Evolutionary conservation across 2,329 filamentous ascomycete species (phyloP), one percentile per base, ranked within the genome.

Genomic region (Cytospora chrysosperma): DNA sequence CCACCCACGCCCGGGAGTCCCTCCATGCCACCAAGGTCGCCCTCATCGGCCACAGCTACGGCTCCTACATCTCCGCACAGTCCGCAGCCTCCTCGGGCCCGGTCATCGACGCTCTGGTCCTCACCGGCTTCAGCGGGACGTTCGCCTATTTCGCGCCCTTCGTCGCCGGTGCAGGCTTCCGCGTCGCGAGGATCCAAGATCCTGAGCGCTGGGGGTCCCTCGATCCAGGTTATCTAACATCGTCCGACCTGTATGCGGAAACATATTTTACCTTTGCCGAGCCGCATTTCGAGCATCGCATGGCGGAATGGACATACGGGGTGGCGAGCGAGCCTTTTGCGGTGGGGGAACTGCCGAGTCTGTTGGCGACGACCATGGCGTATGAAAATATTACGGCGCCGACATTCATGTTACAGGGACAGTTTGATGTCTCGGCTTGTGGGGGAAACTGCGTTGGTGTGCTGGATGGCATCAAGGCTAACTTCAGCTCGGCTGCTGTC

Each of bases 11-110:
- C 28, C 69, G 68, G n/a, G 47, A 63, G 40, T 34, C 64, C 10
- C 43, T 55, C 15, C 65, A 67, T 6, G 69, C 71, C n/a, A 68
- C 63, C 27, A 71, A 71, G 28, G 63, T 72, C n/a, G 71, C 67
- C 1, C 71, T 73, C 21, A 55, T 73, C 3, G 72, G 72, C 37
- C 72, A 73, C 57, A 73, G 72, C 60, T 73, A 73, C 63, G 72
- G 72, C 51, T 67, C 72, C 0, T 73, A 72, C 63, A 52, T 73
- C 19, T 70, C 69, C 27, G 63, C 65, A 19, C 70, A 69, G 17
- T 68, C 72, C 7, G 67, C 68, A 4, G 69, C 66, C 28, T 1
- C 40, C n/a, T 51, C 59, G 2, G 63, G 69, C 30, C 59, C 54
- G 5, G 57, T 62, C 1, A 37, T 73, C 40, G 72, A 73, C 37